Percentiles rank a stretch among this genome's conserved stretches.
These are phyloP conservation scores for Termitomyces sp. DNA, from an alignment of 768 basidiomycete genomes.

Conservation along the genomic window DNA sequence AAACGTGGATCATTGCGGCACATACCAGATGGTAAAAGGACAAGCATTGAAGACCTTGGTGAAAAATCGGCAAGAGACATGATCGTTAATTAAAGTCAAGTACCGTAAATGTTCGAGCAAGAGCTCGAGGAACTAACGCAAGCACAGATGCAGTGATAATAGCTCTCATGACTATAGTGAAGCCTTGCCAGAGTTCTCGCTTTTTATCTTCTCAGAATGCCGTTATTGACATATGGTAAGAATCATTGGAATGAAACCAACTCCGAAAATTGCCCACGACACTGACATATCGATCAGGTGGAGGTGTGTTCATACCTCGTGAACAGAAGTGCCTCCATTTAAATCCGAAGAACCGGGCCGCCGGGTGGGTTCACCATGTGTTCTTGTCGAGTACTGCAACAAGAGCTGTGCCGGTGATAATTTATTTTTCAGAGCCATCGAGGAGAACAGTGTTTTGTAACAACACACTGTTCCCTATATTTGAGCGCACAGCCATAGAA, in stretches of 20 bases:
- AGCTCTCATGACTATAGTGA: slow-evolving; percentile 22
- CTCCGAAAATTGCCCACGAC: not conserved
- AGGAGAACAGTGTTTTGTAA: not conserved
- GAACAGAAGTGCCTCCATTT: not conserved
- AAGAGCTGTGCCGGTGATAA: not conserved
- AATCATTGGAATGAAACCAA: not conserved
- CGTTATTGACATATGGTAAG: not conserved
- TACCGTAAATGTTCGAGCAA: slow-evolving; percentile 53
- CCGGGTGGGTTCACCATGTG: not conserved
- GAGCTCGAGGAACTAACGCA: slow-evolving; percentile 20
- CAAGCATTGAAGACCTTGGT: slow-evolving; percentile 51
- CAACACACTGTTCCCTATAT: not conserved
- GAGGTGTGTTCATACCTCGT: not conserved
- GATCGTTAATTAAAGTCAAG: not conserved
- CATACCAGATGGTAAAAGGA: slow-evolving; percentile 65
- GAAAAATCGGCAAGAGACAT: not conserved
- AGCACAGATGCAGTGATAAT: slow-evolving; percentile 13
- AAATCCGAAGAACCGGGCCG: not conserved
- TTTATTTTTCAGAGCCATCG: not conserved
- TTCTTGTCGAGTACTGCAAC: no score
- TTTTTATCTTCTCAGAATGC: not conserved
- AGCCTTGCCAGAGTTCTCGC: not conserved
- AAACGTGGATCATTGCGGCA: not conserved
- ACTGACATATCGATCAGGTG: not conserved
- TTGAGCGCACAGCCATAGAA: slow-evolving; percentile 3